Conservation (phyloP, 2,329 filamentous ascomycete genomes). For the Grosmannia penicillata region DNA sequence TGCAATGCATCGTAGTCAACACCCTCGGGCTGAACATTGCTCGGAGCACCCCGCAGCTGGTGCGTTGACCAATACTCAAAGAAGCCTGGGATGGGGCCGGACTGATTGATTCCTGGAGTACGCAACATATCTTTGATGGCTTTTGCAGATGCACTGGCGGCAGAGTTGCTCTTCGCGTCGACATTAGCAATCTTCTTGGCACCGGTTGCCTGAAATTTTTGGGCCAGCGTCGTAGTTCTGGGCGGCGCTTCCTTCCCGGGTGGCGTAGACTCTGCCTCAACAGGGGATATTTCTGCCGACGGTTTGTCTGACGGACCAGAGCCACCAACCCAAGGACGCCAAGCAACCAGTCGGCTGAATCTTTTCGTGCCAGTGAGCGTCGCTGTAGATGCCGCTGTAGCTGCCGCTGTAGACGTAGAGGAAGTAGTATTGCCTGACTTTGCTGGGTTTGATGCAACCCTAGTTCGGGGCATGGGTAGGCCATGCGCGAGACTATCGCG, state of each 20-base stretch:
- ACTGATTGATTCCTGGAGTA: constrained; percentile 63
- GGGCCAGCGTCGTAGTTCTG: not conserved
- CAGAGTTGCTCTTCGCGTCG: not conserved
- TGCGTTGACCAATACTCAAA: constrained; percentile 36
- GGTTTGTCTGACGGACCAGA: not conserved
- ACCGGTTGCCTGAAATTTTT: not conserved
- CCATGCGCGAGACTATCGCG: constrained; percentile 35
- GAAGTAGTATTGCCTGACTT: not conserved
- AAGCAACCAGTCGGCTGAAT: constrained; percentile 16
- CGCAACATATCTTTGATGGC: constrained; percentile 26
- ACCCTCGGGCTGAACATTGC: constrained; percentile 39
- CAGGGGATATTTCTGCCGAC: not conserved
- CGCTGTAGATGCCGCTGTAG: constrained; percentile 1
- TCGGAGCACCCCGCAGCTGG: constrained; percentile 36
- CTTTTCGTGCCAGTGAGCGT: not conserved
- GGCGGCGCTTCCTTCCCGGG: too few species aligned
- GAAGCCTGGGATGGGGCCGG: constrained; percentile 60
- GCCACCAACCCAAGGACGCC: constrained; percentile 25
- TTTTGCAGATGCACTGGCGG: not conserved
- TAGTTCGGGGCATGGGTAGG: constrained; percentile 17
- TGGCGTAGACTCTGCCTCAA: not conserved
- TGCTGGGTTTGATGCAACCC: constrained; percentile 13
- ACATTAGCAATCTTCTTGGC: not conserved
- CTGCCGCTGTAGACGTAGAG: too few species aligned
- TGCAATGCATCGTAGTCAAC: constrained; percentile 46